Base-by-base conservation (phyloP, 1,139 yeast species). In the Suhomyces bokatorum region DNA sequence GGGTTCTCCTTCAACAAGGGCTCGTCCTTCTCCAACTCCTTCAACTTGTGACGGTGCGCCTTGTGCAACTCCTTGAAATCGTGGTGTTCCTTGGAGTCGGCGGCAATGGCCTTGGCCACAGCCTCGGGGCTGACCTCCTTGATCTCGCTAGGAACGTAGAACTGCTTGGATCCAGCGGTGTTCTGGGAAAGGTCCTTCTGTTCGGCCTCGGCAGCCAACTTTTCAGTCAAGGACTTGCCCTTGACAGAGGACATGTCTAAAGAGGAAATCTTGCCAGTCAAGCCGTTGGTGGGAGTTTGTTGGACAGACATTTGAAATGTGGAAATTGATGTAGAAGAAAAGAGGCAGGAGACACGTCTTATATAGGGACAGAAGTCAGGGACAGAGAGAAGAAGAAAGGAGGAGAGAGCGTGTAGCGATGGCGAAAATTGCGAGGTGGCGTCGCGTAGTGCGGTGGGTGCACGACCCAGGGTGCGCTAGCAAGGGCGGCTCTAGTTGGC, bases 1-100 rank as follows among this genome's bases (percentile, higher is more conserved):
- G 80, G 82, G 80, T 95, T 93, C 71, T 93, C 98, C 49, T 69
- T 67, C 61, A 93, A 80, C 60, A 93, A 71, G 4, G 97, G 97
- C 76, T 93, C 99, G 47, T 88, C 88, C 67, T 80, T 80, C 75
- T 93, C 97, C 58, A 79, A 57, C 51, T 74, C 89, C 73, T 85
- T 85, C 58, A 90, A 73, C 53, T 78, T 54, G 59, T 81, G 85
- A 73, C 95, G 85, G 63, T 83, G 90, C 35, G 77, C 81, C 57
- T 70, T 77, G 69, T 85, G 91, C 52, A 73, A 67, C 40, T 66
- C 63, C 62, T 85, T 70, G 66, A 85, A 86, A 42, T 69, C 67
- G 47, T 68, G 54, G 65, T 86, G 95, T 26, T 52, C 57, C 14
- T 56, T 59, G 31, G 50, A 53, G 35, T 48, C 53, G 39, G 60